Evolutionary conservation across 352 stramenopile genomes (phyloP).

Genomic region (Pythium phragmiticola): DNA sequence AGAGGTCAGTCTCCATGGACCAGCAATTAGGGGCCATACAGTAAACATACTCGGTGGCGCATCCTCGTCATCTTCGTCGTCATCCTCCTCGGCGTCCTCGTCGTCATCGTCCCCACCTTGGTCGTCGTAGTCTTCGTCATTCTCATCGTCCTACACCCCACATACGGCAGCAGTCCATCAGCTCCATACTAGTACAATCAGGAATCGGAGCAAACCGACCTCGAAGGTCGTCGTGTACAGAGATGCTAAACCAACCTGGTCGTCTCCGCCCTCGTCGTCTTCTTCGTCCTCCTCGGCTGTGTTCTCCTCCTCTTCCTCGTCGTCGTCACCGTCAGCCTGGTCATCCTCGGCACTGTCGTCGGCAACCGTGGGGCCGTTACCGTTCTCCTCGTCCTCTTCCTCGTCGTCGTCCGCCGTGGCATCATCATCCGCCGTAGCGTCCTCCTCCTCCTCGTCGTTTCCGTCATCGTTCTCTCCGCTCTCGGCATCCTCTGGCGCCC

Average conservation of each 20-base stretch:
- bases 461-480: constrained; percentile 28
- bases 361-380: constrained; percentile 32
- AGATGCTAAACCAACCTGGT: constrained; percentile 58
- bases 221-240: constrained; percentile 68
- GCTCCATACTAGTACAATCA: not conserved
- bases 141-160: constrained; percentile 41
- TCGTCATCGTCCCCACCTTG: constrained; percentile 35
- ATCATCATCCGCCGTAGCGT: constrained; percentile 1
- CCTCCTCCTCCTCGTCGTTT: constrained; percentile 28
- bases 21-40: not conserved
- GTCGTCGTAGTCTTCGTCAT: constrained; percentile 44
- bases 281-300: constrained; percentile 27
- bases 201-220: constrained; percentile 16
- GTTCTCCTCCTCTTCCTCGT: constrained; percentile 27
- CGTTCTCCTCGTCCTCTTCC: constrained; percentile 35
- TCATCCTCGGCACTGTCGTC: constrained; percentile 43
- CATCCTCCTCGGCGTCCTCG: constrained; percentile 26
- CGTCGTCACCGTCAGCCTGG: constrained; percentile 32
- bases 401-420: constrained; percentile 35
- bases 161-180: not conserved
- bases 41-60: constrained; percentile 39
- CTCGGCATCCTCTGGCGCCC: constrained; percentile 25
- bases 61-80: constrained; percentile 39
- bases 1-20: constrained; percentile 5
- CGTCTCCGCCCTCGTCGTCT: constrained; percentile 34